Base-by-base conservation (phyloP, 441 rosid genomes). In the Breynia disticha region DNA sequence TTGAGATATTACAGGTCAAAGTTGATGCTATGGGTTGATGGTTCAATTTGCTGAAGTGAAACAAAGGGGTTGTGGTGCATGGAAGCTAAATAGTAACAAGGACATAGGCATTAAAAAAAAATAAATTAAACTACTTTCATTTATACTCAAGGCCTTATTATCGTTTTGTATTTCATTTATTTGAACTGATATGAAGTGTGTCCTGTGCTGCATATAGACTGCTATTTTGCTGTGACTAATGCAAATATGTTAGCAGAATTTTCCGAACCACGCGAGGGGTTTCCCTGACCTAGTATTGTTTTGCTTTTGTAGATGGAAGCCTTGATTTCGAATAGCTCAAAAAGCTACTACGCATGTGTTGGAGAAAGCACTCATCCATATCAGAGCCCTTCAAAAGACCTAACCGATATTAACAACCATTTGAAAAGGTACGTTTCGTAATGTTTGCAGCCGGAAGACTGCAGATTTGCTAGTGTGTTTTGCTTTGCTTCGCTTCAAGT, bases 341-440 rank as follows among this genome's bases (percentile, higher is more conserved):
- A 78, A 70, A 93, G 99, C 73, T 83, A 76, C 62, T 89, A 93
- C 64, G 96, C 97, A 55, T 86, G 97, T 77, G 95, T 93, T 53
- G 97, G 99, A 58, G 99, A 93, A 80, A 88, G 97, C 63, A 89
- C 96, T 16, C 96, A 76, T 55, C 93, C 99, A 16, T 93, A 79
- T 69, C 93, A 81, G 72, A 93, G 99, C 81, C 99, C 99, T 50
- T 93, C 99, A 15, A 93, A 93, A 63, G 97, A 93, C 74, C 75
- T 93, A 39, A 75, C 82, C 14, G 99, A 78, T 57, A 93, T 89
- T 58, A 89, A 93, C 68, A 79, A 79, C 72, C 96, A 78, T 57
- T 66, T 93, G 80, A 93, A 84, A 51, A 65, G 86, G 99, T 93
- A 77, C 48, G 59, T 59, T 38, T 45, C n/a, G n/a, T n/a, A n/a